A percentile compares a stretch with the other conserved stretches of the same genome.
phyloP scores from a whole-genome alignment of 2,329 filamentous ascomycete species.

The Monilinia polystroma region DNA sequence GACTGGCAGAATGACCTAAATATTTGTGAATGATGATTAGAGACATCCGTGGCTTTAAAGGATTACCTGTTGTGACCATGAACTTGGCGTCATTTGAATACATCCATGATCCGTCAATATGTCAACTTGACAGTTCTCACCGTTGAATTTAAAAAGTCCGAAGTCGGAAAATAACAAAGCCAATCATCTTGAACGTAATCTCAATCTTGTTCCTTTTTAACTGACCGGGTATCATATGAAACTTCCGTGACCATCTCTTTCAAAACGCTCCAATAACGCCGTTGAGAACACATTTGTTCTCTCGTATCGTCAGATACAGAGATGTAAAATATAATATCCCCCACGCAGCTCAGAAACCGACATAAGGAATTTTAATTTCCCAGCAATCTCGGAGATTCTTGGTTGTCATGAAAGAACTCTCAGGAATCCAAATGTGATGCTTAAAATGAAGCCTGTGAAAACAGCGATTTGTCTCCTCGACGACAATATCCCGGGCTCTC shows the following conservation, averaged over 20 bases:
- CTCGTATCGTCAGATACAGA: not conserved
- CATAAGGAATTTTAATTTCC: too few species aligned
- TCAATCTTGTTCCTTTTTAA: not conserved
- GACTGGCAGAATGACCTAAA: slow-evolving; percentile 10
- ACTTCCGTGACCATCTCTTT: not conserved
- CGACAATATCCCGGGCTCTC: slow-evolving; percentile 85
- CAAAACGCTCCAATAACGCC: not conserved
- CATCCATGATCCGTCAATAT: slow-evolving; percentile 1
- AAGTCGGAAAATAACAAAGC: not conserved
- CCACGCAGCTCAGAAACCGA: not conserved
- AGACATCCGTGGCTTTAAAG: not conserved
- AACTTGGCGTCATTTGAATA: not conserved
- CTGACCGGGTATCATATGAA: slow-evolving; percentile 18
- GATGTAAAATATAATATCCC: not conserved
- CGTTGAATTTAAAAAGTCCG: slow-evolving; percentile 14
- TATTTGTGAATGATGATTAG: not conserved
- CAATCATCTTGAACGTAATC: not conserved
- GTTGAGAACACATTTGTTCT: not conserved
- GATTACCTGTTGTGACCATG: not conserved
- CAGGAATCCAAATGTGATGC: slow-evolving; percentile 72
- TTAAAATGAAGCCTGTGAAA: slow-evolving; percentile 77
- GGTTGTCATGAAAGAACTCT: slow-evolving; percentile 36
- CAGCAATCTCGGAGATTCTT: not conserved
- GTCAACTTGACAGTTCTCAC: slow-evolving; percentile 5
- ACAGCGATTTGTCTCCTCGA: slow-evolving; percentile 84